A percentile compares a stretch with the other conserved stretches of the same genome.
These are phyloP conservation scores for Lineolata rhizophorae DNA, from an alignment of 495 filamentous ascomycete species.

Conservation along the genomic window DNA sequence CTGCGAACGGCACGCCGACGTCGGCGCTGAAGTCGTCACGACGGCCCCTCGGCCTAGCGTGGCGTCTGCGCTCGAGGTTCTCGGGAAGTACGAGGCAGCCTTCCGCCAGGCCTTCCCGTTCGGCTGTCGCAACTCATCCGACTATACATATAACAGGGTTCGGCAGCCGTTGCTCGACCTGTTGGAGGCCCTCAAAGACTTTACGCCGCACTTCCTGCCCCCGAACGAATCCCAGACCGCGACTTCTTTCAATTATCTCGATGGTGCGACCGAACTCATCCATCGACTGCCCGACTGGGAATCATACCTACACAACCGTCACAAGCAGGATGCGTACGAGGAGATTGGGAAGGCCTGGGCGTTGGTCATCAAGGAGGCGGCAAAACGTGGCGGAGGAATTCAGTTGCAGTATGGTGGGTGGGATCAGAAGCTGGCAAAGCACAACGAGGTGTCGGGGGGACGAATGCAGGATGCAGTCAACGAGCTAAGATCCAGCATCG, in stretches of 20 bases:
- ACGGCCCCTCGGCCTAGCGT: slow-evolving; percentile 71
- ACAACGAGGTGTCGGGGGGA: slow-evolving; percentile 71
- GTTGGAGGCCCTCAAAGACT: slow-evolving; percentile 77
- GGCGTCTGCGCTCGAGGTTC: slow-evolving; percentile 51
- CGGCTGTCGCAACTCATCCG: slow-evolving; percentile 58
- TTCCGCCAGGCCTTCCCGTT: slow-evolving; percentile 70
- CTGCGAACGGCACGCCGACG: slow-evolving; percentile 68
- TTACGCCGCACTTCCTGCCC: slow-evolving; percentile 85
- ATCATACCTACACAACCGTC: slow-evolving; percentile 61
- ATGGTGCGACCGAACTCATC: slow-evolving; percentile 72
- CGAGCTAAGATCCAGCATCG: slow-evolving; percentile 48
- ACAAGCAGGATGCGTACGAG: slow-evolving; percentile 87
- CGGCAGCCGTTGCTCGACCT: slow-evolving; percentile 58
- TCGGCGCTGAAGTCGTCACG: slow-evolving; percentile 62
- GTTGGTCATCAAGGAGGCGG: slow-evolving; percentile 72
- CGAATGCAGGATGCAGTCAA: slow-evolving; percentile 62
- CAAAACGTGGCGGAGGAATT: slow-evolving; percentile 80
- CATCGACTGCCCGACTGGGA: slow-evolving; percentile 78
- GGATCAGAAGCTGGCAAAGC: slow-evolving; percentile 73
- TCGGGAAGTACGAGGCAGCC: slow-evolving; percentile 57
- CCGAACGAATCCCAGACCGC: slow-evolving; percentile 67
- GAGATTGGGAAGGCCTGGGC: slow-evolving; percentile 90
- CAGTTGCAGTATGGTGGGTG: slow-evolving; percentile 77
- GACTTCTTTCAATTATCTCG: slow-evolving; percentile 62
- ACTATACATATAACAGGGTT: slow-evolving; percentile 90